Conservation (phyloP, 2,329 filamentous ascomycete species). For the Monilinia aucupariae region DNA sequence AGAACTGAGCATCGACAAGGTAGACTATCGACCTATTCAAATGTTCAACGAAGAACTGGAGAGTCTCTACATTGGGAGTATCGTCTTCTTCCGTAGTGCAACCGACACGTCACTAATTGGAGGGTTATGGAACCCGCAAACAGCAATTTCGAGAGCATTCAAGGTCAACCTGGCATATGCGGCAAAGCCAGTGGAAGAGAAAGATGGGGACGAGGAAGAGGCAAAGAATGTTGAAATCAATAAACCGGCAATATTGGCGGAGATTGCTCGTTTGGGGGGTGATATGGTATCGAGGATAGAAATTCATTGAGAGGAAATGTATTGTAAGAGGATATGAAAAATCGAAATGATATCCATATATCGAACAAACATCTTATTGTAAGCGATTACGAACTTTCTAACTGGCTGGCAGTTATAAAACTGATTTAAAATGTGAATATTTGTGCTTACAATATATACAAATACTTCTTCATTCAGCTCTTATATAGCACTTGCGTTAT, state of each 20-base stretch:
- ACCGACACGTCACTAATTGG: conserved; percentile 52
- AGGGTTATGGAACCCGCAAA: conserved; percentile 60
- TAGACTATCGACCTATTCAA: conserved; percentile 55
- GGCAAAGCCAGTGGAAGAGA: conserved; percentile 40
- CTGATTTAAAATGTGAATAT: not conserved
- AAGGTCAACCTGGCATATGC: conserved; percentile 67
- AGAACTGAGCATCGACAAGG: conserved; percentile 38
- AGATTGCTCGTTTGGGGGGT: conserved; percentile 65
- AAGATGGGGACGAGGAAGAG: conserved; percentile 35
- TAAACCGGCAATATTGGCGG: conserved; percentile 59
- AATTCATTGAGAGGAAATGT: conserved; percentile 17
- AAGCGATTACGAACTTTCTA: not conserved
- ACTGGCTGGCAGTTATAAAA: not conserved
- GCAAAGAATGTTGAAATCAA: conserved; percentile 57
- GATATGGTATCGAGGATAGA: conserved; percentile 66
- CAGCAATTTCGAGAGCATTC: conserved; percentile 47
- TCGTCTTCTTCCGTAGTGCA: conserved; percentile 75
- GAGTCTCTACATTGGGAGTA: conserved; percentile 57
- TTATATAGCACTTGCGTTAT: too few relatives aligned
- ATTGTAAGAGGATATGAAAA: not conserved
- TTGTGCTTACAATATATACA: too few relatives aligned
- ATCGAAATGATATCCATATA: conserved; percentile 8
- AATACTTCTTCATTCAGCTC: too few relatives aligned
- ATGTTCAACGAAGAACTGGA: conserved; percentile 64
- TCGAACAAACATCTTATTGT: not conserved